Evolutionary conservation across 2,329 filamentous ascomycete species (phyloP).

Genomic region (Parastagonospora nodorum): DNA sequence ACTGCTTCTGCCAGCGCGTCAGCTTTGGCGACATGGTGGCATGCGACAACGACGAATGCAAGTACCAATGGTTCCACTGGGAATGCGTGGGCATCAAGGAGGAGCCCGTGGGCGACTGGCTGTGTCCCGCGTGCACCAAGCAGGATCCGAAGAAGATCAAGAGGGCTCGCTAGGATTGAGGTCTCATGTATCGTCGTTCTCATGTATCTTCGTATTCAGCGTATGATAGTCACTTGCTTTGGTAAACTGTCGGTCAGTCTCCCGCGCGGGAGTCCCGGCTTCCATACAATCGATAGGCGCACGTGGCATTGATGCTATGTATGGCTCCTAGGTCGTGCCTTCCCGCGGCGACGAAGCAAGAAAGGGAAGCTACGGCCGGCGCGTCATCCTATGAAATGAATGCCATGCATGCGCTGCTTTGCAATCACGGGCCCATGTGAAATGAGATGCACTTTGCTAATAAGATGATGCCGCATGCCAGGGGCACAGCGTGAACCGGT

Average conservation of each 20-base stretch:
- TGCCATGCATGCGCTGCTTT: neutral
- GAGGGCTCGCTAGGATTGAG: conserved; percentile 36
- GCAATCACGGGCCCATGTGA: neutral
- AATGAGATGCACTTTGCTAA: conserved; percentile 1
- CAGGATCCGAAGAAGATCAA: conserved; percentile 50
- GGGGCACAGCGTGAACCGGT: conserved; percentile 4
- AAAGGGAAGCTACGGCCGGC: conserved; percentile 5
- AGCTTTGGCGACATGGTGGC: conserved; percentile 89
- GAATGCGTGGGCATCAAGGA: conserved; percentile 58
- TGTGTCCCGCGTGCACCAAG: conserved; percentile 51
- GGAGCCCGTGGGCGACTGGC: conserved; percentile 57
- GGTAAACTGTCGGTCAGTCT: no score
- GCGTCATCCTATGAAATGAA: neutral
- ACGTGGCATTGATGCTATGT: conserved; percentile 4
- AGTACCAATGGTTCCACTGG: conserved; percentile 90
- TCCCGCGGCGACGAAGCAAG: neutral
- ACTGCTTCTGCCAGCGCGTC: conserved; percentile 82
- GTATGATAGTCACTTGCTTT: neutral
- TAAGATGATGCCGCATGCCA: conserved; percentile 6
- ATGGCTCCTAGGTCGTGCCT: no score
- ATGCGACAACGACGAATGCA: conserved; percentile 82
- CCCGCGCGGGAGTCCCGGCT: no score
- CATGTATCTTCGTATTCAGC: neutral
- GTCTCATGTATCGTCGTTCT: neutral
- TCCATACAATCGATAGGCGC: conserved; percentile 9